Base-by-base conservation (phyloP, 2,329 filamentous ascomycete genomes). In the Neofusicoccum parvum region DNA sequence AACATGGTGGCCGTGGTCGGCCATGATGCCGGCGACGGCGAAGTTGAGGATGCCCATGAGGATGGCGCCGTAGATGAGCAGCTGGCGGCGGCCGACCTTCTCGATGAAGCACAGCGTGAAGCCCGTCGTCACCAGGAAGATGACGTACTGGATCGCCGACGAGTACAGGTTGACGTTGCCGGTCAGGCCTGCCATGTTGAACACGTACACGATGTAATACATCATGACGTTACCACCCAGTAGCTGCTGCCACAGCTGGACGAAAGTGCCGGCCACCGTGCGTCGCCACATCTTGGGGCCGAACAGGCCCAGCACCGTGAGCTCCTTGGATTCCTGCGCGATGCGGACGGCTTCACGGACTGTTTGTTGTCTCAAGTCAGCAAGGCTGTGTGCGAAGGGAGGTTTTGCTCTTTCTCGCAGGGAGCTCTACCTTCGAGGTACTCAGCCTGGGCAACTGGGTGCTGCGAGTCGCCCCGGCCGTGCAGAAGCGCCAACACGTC, bases 41-140 rank as follows among this genome's bases (percentile, higher is more conserved):
- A 89, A 87, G 14, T 89, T 78, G 75, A 82, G 86, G 1, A 81
- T 78, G 80, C 85, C 85, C 85, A 88, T 87, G 53, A 83, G 72
- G 69, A 87, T 83, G 3, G 85, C 81, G 2, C 86, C 86, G 17
- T 83, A 67, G 1, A 89, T 79, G 10, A 89, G 77, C 0, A 86
- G 79, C 0, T 82, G 83, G 0, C 87, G 85, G 9, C 87, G 85
- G 48, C 87, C 86, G 69, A 85, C 80, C 67, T 78, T 82, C 73
- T 90, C 87, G 53, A 89, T 81, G 72, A 82, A 88, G 11, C 88
- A 65, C 37, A 89, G 86, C 14, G 86, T 86, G 0, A 87, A 85
- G 1, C 88, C 75, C 0, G 87, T 88, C 67, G 88, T 78, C 15
- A 79, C 78, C 0, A 88, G 85, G 70, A 89, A 89, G 75, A 90